Base-by-base conservation (phyloP, 2,329 filamentous ascomycete species). In the Scytalidium sp. region DNA sequence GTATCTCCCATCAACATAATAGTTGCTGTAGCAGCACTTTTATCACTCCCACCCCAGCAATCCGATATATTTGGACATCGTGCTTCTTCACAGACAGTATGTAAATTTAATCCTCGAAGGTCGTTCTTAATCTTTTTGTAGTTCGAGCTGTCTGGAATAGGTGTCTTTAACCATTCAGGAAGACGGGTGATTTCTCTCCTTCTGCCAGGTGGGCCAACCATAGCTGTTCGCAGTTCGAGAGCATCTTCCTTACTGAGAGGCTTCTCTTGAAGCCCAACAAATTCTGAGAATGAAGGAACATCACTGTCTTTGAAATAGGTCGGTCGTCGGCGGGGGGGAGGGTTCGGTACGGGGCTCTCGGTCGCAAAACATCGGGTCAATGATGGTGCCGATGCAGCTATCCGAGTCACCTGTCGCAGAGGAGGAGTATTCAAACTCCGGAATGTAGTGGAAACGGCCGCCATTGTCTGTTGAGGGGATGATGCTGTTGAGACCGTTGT, bases 1-100 rank as follows among this genome's bases (percentile, higher is more conserved):
- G 93, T 97, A 69, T 99, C 94, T 56, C 94, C 94, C 92, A 97
- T 97, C 43, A 99, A 75, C 94, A 99, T 99, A 70, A 99, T 97
- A 10, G 94, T 99, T 2, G 94, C 94, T 25, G 94, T 99, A 3
- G 94, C 94, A 21, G 90, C 87, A 57, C 84, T 86, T 75, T 96
- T 96, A 68, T 87, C 83, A 65, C 79, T 84, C 27, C 94, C 94
- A 54, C 94, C 94, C 94, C 94, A 99, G 75, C 94, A 99, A 68
- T 97, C 93, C 56, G 88, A 91, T 53, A 99, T 96, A 70, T 99
- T 99, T 53, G 94, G 94, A 70, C 94, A 99, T 57, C 91, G 84
- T 1, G 94, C 94, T 74, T 99, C 94, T 73, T 99, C 94, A 70
- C 94, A 99, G 15, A 99, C 94, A 3, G 94, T 99, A 70, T 97